Conservation (phyloP, 2,329 filamentous ascomycete species). For the Xylariaceae sp. region DNA sequence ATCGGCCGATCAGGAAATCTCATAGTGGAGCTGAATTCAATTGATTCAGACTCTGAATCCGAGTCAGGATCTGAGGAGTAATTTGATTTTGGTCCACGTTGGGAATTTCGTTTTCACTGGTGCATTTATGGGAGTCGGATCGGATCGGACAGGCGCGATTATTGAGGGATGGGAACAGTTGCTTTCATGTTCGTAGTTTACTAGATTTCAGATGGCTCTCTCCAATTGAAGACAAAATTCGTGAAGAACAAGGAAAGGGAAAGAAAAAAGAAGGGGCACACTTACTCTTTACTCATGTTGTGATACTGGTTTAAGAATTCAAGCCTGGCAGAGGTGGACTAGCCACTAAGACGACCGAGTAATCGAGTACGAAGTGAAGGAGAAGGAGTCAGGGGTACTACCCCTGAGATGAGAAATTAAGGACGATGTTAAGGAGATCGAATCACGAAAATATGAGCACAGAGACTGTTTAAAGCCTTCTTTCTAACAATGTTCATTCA, state of each 20-base stretch:
- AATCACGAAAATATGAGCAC: too few species aligned
- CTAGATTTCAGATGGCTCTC: too few species aligned
- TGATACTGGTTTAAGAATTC: neutral
- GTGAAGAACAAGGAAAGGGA: too few species aligned
- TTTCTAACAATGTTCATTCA: too few species aligned
- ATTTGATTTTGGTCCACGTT: neutral
- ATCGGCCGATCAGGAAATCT: conserved; percentile 83
- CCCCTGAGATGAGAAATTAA: too few species aligned
- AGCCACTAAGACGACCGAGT: neutral
- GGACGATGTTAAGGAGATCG: too few species aligned
- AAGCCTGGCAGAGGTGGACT: neutral
- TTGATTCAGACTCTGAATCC: conserved; percentile 50
- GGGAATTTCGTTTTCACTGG: neutral
- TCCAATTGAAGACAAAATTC: too few species aligned
- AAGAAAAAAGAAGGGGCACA: neutral
- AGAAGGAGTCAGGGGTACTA: neutral
- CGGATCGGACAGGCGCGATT: too few species aligned
- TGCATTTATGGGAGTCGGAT: too few species aligned
- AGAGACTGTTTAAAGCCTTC: too few species aligned
- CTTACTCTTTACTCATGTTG: neutral
- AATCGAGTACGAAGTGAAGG: neutral
- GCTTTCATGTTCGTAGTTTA: too few species aligned
- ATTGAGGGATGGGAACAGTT: too few species aligned
- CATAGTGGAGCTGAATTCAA: conserved; percentile 62
- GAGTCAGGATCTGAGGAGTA: conserved; percentile 34